Evolutionary conservation across 2,329 filamentous ascomycete species (phyloP), one percentile per base, ranked within the genome.

Genomic region (Dactylellina haptotyla): DNA sequence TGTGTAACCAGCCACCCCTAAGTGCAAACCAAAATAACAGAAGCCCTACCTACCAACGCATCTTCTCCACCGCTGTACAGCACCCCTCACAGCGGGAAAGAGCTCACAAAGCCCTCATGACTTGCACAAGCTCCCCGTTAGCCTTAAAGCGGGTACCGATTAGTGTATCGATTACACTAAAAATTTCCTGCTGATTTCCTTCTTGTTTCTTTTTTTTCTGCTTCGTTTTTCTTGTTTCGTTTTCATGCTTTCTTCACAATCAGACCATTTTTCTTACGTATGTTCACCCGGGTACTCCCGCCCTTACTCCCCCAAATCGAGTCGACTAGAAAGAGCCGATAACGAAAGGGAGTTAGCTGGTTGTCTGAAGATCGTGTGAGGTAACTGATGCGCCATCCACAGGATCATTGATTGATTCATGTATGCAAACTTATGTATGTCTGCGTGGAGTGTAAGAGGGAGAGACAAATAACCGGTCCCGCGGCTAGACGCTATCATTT

Each of bases 1-100:
- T 67, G 63, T 67, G 63, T 67, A 58, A 67, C 63, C 63, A 67
- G 63, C 63, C 63, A 58, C 63, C 63, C 30, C 45, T 34, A 37
- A 57, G 30, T 10, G 14, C 32, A 25, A 26, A 51, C 26, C 48
- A 18, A 28, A 16, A 14, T 12, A 63, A 37, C n/a, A n/a, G 3
- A 51, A 62, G 39, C 61, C 48, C 53, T 64, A 62, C 39, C 23
- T n/a, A 57, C 50, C 12, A 3, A 5, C 48, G 32, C 34, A 34
- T 53, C 28, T 9, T 23, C 32, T 32, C 16, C 16, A 10, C 14
- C 4, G 20, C 16, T 34, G 32, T 34, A n/a, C n/a, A n/a, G n/a
- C n/a, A n/a, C n/a, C 14, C 32, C 14, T 34, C 32, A 34, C 6
- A 14, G 32, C 32, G 32, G 18, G 18, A 25, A 25, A 46, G 26